phyloP scores from a whole-genome alignment of 148 eudicot species.

The Rhododendron mucronatum region DNA sequence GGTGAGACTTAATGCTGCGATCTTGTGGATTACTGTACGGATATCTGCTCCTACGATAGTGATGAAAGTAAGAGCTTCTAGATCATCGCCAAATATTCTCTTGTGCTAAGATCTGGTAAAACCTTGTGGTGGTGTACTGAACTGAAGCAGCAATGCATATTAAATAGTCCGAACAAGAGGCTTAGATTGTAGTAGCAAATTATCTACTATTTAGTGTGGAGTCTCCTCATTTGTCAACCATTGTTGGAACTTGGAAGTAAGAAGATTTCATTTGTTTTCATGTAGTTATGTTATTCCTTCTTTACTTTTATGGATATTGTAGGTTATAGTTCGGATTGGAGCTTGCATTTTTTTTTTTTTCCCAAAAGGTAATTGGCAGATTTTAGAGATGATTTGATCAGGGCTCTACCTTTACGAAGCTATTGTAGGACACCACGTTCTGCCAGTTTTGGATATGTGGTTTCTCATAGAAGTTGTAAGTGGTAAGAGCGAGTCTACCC shows the following conservation, averaged over 20 bases:
- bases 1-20: slow-evolving; percentile 25
- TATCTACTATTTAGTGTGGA: neutral
- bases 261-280: neutral
- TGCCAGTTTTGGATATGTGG: neutral
- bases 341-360: too few relatives aligned
- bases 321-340: neutral
- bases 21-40: neutral
- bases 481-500: neutral
- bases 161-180: neutral
- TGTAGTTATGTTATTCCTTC: neutral
- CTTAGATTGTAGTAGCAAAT: neutral
- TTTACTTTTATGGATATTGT: neutral
- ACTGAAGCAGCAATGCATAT: neutral
- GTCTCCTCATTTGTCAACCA: neutral
- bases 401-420: neutral
- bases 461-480: neutral
- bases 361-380: neutral
- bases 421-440: neutral
- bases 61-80: neutral
- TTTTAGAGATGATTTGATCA: neutral
- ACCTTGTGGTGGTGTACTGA: neutral
- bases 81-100: neutral
- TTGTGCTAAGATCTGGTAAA: neutral
- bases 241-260: neutral
- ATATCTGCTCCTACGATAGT: neutral